Percentiles rank a stretch among this genome's conserved stretches.
Evolutionary conservation across 768 basidiomycete genomes (phyloP).

Genomic region (Boletus edulis): DNA sequence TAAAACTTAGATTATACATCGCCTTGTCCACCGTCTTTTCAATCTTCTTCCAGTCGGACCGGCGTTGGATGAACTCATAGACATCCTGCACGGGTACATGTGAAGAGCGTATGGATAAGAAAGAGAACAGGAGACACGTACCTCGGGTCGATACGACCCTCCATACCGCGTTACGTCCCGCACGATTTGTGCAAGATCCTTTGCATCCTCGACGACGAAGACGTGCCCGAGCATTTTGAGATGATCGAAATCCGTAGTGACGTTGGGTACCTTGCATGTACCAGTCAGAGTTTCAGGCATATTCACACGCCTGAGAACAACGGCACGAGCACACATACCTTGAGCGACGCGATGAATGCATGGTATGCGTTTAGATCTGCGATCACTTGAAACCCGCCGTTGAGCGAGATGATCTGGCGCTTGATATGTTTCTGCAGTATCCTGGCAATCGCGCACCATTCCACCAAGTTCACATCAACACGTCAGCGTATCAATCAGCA

Average conservation of each 20-base stretch:
- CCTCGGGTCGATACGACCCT: conserved; percentile 92
- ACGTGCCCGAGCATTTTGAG: conserved; percentile 98
- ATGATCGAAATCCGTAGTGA: conserved; percentile 87
- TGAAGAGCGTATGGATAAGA: background rate
- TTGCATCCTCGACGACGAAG: conserved; percentile 93
- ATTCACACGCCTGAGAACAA: background rate
- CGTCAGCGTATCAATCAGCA: background rate
- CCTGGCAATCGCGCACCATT: conserved; percentile 25
- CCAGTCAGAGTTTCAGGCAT: background rate
- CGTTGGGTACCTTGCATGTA: conserved; percentile 56
- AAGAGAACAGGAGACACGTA: conserved; percentile 28
- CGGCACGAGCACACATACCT: conserved; percentile 41
- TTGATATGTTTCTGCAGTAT: conserved; percentile 97
- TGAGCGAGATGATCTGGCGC: conserved; percentile 92
- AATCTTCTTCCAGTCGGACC: conserved; percentile 98
- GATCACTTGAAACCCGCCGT: conserved; percentile 93
- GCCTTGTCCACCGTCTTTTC: conserved; percentile 95
- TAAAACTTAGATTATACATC: conserved; percentile 91
- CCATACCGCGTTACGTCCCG: conserved; percentile 95
- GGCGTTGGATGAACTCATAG: conserved; percentile 93
- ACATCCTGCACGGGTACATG: conserved; percentile 55
- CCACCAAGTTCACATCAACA: background rate
- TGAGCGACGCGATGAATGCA: conserved; percentile 82
- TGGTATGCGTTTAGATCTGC: conserved; percentile 95
- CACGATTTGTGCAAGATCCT: conserved; percentile 94